These are phyloP conservation scores for Scleromitrula shiraiana DNA, from an alignment of 2,329 filamentous ascomycete species.

Conservation along the genomic window DNA sequence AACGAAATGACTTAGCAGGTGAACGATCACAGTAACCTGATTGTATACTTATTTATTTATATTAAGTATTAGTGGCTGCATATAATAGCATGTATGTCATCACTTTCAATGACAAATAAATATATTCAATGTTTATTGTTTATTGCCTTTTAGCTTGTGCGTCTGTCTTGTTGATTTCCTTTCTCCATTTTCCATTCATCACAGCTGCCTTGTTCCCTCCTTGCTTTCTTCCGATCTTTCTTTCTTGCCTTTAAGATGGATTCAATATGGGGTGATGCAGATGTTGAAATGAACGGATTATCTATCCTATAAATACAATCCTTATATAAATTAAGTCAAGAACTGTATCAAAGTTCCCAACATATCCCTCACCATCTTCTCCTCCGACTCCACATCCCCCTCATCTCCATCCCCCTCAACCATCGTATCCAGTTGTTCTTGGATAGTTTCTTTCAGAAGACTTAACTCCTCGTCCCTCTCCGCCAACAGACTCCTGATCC, in stretches of 20 bases:
- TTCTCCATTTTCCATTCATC: no score
- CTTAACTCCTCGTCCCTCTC: conserved; percentile 59
- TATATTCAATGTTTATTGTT: no score
- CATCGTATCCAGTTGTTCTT: conserved; percentile 32
- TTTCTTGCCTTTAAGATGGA: no score
- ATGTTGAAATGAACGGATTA: not conserved
- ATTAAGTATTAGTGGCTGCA: conserved; percentile 3
- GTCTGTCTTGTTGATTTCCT: no score
- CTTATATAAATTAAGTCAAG: conserved; percentile 34
- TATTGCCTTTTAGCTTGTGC: no score
- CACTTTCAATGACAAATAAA: no score
- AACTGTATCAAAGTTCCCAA: conserved; percentile 49
- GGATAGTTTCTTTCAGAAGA: conserved; percentile 58
- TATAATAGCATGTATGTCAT: conserved; percentile 2
- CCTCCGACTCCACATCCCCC: conserved; percentile 15
- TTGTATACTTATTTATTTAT: not conserved
- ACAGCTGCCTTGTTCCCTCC: no score
- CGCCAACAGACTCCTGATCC: conserved; percentile 54
- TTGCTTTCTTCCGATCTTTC: no score
- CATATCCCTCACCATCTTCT: conserved; percentile 53
- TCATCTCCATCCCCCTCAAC: not conserved
- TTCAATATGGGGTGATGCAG: no score
- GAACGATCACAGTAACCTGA: not conserved
- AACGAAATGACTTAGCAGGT: conserved; percentile 2
- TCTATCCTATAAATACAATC: not conserved